phyloP scores from a whole-genome alignment of 2,329 filamentous ascomycete genomes.

The Aspergillus intermedius region DNA sequence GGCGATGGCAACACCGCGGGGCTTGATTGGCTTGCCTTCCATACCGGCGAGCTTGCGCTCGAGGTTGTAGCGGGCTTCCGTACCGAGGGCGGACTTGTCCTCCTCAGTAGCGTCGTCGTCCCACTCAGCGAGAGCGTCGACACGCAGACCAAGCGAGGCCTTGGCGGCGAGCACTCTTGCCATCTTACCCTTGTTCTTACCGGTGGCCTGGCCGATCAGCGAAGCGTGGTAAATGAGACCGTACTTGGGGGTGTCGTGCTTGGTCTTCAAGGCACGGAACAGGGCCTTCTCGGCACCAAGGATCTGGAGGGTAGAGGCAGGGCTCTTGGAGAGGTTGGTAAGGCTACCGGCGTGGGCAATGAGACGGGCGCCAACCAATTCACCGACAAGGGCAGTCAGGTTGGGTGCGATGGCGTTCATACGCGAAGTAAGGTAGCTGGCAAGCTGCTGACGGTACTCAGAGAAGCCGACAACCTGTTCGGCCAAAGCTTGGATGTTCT shows the following conservation, averaged over 20 bases:
- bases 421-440: constrained; percentile 79
- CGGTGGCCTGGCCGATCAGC: constrained; percentile 91
- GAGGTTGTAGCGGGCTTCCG: constrained; percentile 46
- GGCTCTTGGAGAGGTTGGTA: constrained; percentile 89
- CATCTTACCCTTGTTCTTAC: constrained; percentile 99
- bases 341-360: constrained; percentile 93
- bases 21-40: constrained; percentile 82
- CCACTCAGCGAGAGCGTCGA: constrained; percentile 81
- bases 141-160: constrained; percentile 83
- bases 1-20: constrained; percentile 66
- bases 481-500: constrained; percentile 85
- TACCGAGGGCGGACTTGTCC: constrained; percentile 75
- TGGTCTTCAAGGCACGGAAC: constrained; percentile 96
- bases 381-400: constrained; percentile 84
- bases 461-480: constrained; percentile 90
- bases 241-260: constrained; percentile 98
- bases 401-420: constrained; percentile 98
- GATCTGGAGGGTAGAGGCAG: constrained; percentile 94
- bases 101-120: constrained; percentile 76
- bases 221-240: constrained; percentile 90
- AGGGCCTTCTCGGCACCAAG: constrained; percentile 97
- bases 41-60: constrained; percentile 51
- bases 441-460: constrained; percentile 81
- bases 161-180: constrained; percentile 93
- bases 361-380: constrained; percentile 86